Evolutionary conservation across 1,284 basidiomycete genomes (phyloP).

Genomic region (Moesziomyces globuligerus): DNA sequence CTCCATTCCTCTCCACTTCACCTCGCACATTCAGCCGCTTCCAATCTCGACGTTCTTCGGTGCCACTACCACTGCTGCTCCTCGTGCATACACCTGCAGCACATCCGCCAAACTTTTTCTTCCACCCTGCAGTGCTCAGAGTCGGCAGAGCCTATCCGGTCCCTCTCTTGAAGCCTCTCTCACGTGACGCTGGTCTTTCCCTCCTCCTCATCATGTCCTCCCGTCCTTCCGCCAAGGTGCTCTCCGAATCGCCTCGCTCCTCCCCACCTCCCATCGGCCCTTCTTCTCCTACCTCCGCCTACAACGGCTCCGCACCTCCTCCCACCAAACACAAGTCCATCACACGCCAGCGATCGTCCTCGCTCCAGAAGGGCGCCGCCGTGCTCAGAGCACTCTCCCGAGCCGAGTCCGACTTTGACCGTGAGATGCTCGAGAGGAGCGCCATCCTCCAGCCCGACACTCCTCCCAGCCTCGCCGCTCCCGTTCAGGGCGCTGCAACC

Average conservation of each 20-base stretch:
- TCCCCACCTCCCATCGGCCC: conserved; percentile 21
- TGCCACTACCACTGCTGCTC: too few relatives aligned
- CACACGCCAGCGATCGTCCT: conserved; percentile 55
- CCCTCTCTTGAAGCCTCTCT: background rate
- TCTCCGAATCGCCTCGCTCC: conserved; percentile 36
- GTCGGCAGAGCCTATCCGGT: background rate
- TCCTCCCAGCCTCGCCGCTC: conserved; percentile 16
- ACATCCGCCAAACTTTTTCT: too few relatives aligned
- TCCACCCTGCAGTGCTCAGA: too few relatives aligned
- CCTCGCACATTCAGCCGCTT: too few relatives aligned
- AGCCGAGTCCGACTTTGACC: conserved; percentile 53
- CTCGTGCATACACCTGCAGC: too few relatives aligned
- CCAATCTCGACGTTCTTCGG: too few relatives aligned
- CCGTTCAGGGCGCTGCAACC: conserved; percentile 10
- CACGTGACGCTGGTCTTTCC: background rate
- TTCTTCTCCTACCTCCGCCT: background rate
- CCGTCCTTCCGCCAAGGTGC: conserved; percentile 16
- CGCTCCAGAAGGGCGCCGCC: conserved; percentile 62
- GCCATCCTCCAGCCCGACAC: conserved; percentile 9
- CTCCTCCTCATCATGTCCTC: conserved; percentile 17
- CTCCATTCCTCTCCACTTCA: too few relatives aligned
- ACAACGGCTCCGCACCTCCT: conserved; percentile 4
- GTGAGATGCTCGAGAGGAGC: conserved; percentile 35
- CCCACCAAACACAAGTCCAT: conserved; percentile 12
- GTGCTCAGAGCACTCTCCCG: conserved; percentile 61